A percentile compares a stretch with the other conserved stretches of the same genome.
These are phyloP conservation scores for Colletotrichum acutatum DNA, from an alignment of 2,329 filamentous ascomycete genomes.

Conservation along the genomic window DNA sequence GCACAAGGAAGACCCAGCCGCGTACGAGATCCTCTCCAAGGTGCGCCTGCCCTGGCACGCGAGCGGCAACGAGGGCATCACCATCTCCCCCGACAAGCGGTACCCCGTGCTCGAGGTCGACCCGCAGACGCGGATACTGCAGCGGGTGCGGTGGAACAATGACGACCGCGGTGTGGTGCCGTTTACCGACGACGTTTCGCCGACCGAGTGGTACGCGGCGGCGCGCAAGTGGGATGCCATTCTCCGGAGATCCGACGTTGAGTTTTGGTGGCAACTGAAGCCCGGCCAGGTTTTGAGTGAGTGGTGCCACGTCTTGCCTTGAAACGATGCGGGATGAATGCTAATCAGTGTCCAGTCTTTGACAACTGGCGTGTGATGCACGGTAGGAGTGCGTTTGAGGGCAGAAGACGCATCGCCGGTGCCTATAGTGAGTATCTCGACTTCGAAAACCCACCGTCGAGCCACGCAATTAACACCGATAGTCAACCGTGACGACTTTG, in stretches of 20 bases:
- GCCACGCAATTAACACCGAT: slow-evolving; percentile 6
- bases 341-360: slow-evolving; percentile 73
- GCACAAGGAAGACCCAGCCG: slow-evolving; percentile 59
- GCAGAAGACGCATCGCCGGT: slow-evolving; percentile 88
- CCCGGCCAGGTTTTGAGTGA: slow-evolving; percentile 82
- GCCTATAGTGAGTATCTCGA: slow-evolving; percentile 78
- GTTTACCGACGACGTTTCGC: slow-evolving; percentile 57
- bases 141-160: slow-evolving; percentile 91
- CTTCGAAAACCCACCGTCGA: no score
- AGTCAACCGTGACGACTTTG: slow-evolving; percentile 85
- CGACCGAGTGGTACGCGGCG: slow-evolving; percentile 80
- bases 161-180: slow-evolving; percentile 82
- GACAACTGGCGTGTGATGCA: slow-evolving; percentile 97
- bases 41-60: slow-evolving; percentile 80
- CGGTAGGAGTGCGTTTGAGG: slow-evolving; percentile 84
- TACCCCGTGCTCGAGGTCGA: slow-evolving; percentile 80
- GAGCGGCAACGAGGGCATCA: slow-evolving; percentile 88
- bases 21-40: slow-evolving; percentile 67
- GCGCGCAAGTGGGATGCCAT: slow-evolving; percentile 80
- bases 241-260: slow-evolving; percentile 70
- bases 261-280: slow-evolving; percentile 84
- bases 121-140: slow-evolving; percentile 45
- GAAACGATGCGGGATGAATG: not conserved
- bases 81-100: slow-evolving; percentile 76
- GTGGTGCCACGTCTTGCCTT: slow-evolving; percentile 43